Evolutionary conservation across 305 asterid genomes (phyloP).

Genomic region (Fraxinus paxiana): DNA sequence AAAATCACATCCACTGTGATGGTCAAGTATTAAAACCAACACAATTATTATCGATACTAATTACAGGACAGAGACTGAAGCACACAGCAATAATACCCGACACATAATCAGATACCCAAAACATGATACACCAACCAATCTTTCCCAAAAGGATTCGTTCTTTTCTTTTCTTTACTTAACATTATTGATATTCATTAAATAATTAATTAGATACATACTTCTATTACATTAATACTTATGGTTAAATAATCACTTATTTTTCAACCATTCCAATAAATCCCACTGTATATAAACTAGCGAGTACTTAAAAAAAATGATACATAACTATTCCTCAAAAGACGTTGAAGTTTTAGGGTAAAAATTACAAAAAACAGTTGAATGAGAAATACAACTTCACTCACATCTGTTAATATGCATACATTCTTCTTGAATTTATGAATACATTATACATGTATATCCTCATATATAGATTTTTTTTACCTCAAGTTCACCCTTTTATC

Average conservation of each 20-base stretch:
- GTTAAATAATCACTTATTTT: background rate
- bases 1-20: background rate
- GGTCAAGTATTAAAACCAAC: background rate
- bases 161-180: background rate
- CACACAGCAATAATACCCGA: background rate
- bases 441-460: background rate
- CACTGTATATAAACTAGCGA: background rate
- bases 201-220: background rate
- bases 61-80: background rate
- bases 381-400: background rate
- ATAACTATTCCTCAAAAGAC: background rate
- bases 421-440: background rate
- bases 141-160: background rate
- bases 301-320: background rate
- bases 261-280: background rate
- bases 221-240: background rate
- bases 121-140: background rate
- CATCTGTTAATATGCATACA: background rate
- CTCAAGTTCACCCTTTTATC: slow-evolving; percentile 11
- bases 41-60: background rate
- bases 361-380: background rate
- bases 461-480: background rate
- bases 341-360: background rate
- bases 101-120: background rate
- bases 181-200: background rate